Evolutionary conservation across 2,329 filamentous ascomycete genomes (phyloP).

Genomic region (Xylariomycetidae sp.): DNA sequence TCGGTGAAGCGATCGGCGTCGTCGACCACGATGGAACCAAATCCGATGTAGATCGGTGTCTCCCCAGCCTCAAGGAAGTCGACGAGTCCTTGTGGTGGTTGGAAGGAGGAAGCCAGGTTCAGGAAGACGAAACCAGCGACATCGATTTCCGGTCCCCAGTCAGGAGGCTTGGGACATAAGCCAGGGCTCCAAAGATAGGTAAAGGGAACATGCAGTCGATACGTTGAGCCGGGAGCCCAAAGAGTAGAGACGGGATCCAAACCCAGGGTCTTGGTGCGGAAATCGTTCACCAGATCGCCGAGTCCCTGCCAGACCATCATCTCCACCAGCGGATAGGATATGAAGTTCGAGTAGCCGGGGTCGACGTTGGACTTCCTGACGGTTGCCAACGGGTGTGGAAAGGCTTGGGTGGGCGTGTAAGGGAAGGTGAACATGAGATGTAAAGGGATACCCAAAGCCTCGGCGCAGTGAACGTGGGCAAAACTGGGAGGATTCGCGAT

Average conservation of each 20-base stretch:
- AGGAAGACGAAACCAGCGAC: conserved; percentile 76
- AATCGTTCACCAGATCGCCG: conserved; percentile 71
- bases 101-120: conserved; percentile 57
- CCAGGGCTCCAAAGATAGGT: conserved; percentile 68
- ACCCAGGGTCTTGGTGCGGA: conserved; percentile 61
- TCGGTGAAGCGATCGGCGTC: conserved; percentile 62
- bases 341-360: conserved; percentile 69
- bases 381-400: conserved; percentile 72
- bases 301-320: conserved; percentile 90
- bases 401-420: conserved; percentile 67
- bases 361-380: conserved; percentile 69
- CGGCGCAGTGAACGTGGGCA: conserved; percentile 73
- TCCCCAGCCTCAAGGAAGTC: conserved; percentile 52
- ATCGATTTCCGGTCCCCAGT: conserved; percentile 66
- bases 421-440: conserved; percentile 89
- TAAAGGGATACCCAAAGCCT: conserved; percentile 69
- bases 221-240: conserved; percentile 70
- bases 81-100: conserved; percentile 48
- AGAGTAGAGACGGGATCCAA: conserved; percentile 69
- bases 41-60: conserved; percentile 66
- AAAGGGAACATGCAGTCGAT: conserved; percentile 67
- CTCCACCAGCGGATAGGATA: conserved; percentile 73
- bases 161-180: conserved; percentile 59
- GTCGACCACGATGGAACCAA: conserved; percentile 71
- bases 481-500: conserved; percentile 79